A percentile compares a stretch with the other conserved stretches of the same genome.
Conservation (phyloP, 2,329 filamentous ascomycete species). For the Raffaelea ambrosiae region DNA sequence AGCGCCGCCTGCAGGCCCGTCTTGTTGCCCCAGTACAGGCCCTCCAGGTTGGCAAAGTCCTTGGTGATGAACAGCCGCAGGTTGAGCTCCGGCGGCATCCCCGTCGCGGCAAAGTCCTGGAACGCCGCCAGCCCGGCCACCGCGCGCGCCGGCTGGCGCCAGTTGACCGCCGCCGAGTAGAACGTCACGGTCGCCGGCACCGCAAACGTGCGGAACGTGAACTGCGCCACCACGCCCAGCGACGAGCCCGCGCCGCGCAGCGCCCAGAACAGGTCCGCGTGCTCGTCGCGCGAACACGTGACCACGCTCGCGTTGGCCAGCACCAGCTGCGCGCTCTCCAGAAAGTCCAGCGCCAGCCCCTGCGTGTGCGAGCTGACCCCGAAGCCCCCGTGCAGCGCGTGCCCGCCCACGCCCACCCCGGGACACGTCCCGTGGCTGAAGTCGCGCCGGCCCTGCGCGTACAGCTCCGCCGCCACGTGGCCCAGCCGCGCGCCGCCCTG, state of each 20-base stretch:
- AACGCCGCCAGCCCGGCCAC: conserved; percentile 16
- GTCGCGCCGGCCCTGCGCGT: conserved; percentile 27
- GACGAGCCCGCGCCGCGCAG: conserved; percentile 30
- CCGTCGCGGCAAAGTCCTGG: conserved; percentile 17
- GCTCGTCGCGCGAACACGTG: conserved; percentile 21
- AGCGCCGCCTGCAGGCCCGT: conserved; percentile 22
- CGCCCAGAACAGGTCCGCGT: conserved; percentile 31
- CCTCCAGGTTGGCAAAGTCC: conserved; percentile 27
- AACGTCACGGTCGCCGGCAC: conserved; percentile 23
- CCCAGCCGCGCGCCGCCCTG: conserved; percentile 43
- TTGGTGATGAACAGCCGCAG: conserved; percentile 29
- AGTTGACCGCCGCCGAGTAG: conserved; percentile 19
- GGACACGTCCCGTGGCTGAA: conserved; percentile 46
- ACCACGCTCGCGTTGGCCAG: conserved; percentile 25
- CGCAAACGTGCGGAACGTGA: conserved; percentile 29
- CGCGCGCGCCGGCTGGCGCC: conserved; percentile 17
- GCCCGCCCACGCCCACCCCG: conserved; percentile 31
- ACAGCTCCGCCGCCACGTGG: conserved; percentile 32
- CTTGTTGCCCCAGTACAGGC: conserved; percentile 28
- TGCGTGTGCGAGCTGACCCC: conserved; percentile 27
- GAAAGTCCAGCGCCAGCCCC: conserved; percentile 26
- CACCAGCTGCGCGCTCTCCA: conserved; percentile 25
- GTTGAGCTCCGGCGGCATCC: conserved; percentile 31
- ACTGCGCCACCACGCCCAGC: conserved; percentile 32
- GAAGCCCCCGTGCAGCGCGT: conserved; percentile 30